Conservation (phyloP, 176 grass and related monocot species). For the Bolboschoenus planiculmis region DNA sequence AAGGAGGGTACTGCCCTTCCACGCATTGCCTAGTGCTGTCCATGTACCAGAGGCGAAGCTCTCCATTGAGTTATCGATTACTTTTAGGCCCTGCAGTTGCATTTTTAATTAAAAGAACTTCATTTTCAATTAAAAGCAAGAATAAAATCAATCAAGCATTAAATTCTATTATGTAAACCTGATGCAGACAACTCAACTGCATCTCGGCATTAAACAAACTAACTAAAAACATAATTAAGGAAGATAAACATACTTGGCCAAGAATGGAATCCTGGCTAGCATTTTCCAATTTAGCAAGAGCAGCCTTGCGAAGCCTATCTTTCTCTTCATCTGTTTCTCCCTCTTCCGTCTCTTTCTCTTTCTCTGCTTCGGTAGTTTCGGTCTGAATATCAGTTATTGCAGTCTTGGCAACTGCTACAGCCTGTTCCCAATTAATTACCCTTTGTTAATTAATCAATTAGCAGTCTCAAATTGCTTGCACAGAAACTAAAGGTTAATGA, state of each 20-base stretch:
- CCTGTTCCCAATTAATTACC: slow-evolving; percentile 34
- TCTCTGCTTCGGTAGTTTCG: slow-evolving; percentile 17
- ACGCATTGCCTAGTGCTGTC: slow-evolving; percentile 74
- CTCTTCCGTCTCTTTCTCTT: slow-evolving; percentile 17
- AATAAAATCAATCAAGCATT: neutral
- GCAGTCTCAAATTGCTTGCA: neutral
- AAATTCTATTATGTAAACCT: neutral
- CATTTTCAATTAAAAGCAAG: slow-evolving; percentile 5
- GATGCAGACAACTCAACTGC: neutral
- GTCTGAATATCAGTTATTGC: slow-evolving; percentile 57
- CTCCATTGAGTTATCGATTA: slow-evolving; percentile 75
- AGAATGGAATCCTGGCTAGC: slow-evolving; percentile 83
- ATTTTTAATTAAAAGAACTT: neutral
- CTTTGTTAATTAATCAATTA: slow-evolving; percentile 3
- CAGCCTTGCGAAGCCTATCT: slow-evolving; percentile 32
- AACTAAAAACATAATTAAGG: neutral
- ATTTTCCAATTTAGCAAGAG: slow-evolving; percentile 68
- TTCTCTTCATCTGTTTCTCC: slow-evolving; percentile 24
- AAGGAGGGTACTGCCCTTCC: slow-evolving; percentile 62
- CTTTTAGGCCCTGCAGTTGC: slow-evolving; percentile 72
- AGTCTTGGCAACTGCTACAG: slow-evolving; percentile 81
- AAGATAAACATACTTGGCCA: slow-evolving; percentile 42
- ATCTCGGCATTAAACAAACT: neutral
- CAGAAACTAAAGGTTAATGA: slow-evolving; percentile 20
- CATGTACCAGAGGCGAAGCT: slow-evolving; percentile 67